phyloP scores from a whole-genome alignment of 2,329 filamentous ascomycete genomes.

The Colletotrichum sp. region DNA sequence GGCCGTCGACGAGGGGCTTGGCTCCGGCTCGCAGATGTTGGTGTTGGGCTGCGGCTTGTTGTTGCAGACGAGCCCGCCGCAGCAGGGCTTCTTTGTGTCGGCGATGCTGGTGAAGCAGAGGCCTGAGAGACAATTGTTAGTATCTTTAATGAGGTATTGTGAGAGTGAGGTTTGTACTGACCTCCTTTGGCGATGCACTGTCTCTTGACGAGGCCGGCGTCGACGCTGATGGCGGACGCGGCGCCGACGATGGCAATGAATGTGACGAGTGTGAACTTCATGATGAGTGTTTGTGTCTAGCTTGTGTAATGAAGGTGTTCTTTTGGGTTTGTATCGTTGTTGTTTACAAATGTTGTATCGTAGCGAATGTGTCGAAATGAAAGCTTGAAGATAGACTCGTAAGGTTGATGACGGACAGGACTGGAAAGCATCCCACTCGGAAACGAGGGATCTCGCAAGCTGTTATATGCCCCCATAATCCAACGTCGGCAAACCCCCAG shows the following conservation, averaged over 20 bases:
- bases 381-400: background rate
- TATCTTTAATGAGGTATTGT: background rate
- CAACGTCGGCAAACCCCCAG: background rate
- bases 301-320: background rate
- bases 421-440: background rate
- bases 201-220: background rate
- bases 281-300: background rate
- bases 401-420: background rate
- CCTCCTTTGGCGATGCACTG: background rate
- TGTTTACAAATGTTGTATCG: background rate
- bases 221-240: slow-evolving; percentile 10
- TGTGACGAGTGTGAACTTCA: slow-evolving; percentile 6
- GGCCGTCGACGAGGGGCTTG: background rate
- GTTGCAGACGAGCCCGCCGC: background rate
- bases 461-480: background rate
- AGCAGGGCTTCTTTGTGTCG: slow-evolving; percentile 2
- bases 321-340: background rate
- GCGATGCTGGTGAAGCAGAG: background rate
- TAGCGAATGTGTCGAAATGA: background rate
- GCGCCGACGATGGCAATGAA: background rate
- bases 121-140: background rate
- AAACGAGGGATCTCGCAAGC: background rate
- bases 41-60: background rate
- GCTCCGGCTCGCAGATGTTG: background rate
- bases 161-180: background rate